Evolutionary conservation across 805 yeast genomes (phyloP), one percentile per base, ranked within the genome.

Genomic region (Starmerella cellae): DNA sequence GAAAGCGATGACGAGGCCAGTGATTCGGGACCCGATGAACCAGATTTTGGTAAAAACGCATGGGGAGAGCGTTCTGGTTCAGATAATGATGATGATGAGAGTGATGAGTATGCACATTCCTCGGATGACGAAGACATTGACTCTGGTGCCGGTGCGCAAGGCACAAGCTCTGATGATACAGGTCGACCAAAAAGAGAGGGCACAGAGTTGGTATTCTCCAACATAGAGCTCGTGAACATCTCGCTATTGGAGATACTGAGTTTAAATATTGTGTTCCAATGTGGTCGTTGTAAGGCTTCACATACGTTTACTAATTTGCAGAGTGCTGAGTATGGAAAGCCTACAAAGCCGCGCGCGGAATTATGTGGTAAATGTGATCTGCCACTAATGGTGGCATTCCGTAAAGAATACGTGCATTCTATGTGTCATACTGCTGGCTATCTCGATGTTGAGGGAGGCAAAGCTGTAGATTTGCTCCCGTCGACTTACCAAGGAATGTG

Each of bases 371-470:
- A 61, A 39, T 65, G 69, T 43, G 55, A 57, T 38, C 41, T 55
- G 20, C 54, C 57, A 2, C 47, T 65, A 19, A 56, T 60, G 28
- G 64, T 51, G 2, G 57, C 60, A 5, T 61, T 62, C 48, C 47
- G 65, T 20, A 61, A 62, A 38, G 65, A 65, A 47, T 54, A 59
- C 35, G 34, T 65, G 33, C 67, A 64, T 37, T 47, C 55, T 3
- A 42, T 44, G 43, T 48, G 56, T 41, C 46, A 49, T 28, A 52
- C 53, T 5, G 55, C 58, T 2, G 69, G 69, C 1, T 62, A 56
- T 34, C 49, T 65, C n/a, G 68, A 65, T 38, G 40, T 63, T 11
- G 48, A 56, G n/a, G 63, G 63, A 13, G 66, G 70, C 37, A 44
- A 50, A 1, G 60, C 63, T 2, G 46, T 51, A 5, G 66, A 65